These are phyloP conservation scores for Saccharum spontaneum DNA, from an alignment of 176 grass and related monocot species.

Conservation along the genomic window DNA sequence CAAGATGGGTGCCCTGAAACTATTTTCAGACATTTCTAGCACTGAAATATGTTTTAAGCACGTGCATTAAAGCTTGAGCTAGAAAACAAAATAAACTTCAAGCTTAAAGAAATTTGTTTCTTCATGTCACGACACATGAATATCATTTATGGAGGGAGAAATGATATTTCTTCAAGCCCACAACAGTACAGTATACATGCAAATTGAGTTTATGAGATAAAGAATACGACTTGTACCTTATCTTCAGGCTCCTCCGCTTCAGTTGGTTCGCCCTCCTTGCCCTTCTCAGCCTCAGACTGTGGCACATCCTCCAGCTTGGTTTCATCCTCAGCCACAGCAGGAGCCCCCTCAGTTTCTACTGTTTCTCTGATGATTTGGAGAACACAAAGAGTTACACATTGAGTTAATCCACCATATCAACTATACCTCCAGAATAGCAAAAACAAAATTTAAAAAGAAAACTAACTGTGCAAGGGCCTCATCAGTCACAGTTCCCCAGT, in stretches of 20 bases:
- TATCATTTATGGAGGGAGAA: background rate
- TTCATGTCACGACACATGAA: background rate
- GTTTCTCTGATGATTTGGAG: constrained; percentile 13
- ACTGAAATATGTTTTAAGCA: background rate
- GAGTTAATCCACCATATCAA: background rate
- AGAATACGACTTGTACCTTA: constrained; percentile 43
- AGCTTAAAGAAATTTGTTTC: background rate
- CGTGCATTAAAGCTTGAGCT: background rate
- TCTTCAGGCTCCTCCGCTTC: constrained; percentile 54
- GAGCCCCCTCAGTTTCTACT: constrained; percentile 2
- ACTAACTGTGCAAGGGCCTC: constrained; percentile 56
- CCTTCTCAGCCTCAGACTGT: constrained; percentile 31
- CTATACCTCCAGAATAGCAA: background rate
- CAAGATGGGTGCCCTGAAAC: background rate
- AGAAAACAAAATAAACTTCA: background rate
- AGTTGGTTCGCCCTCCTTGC: constrained; percentile 41
- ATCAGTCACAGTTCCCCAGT: constrained; percentile 68
- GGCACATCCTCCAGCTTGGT: constrained; percentile 41
- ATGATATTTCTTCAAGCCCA: background rate
- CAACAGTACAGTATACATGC: background rate
- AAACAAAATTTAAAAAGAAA: background rate
- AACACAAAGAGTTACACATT: background rate
- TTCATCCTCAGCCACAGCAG: constrained; percentile 33
- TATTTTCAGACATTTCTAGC: background rate
- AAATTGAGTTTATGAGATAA: background rate